Percentiles rank a stretch among this genome's conserved stretches.
phyloP scores from a whole-genome alignment of 805 yeast species.

The Pichia californica region DNA sequence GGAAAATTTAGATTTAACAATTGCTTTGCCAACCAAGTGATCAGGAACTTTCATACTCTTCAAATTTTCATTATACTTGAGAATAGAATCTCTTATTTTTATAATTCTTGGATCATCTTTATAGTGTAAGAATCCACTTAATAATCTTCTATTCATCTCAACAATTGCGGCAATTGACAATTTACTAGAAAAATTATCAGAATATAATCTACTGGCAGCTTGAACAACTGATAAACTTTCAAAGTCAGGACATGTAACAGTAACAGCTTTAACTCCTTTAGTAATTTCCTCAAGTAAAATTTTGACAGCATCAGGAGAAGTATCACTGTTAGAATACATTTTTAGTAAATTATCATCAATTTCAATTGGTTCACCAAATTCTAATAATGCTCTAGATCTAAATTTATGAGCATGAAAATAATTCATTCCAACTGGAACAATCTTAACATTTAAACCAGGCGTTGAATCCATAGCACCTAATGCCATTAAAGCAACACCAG shows the following conservation, averaged over 20 bases:
- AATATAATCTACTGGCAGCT: constrained; percentile 85
- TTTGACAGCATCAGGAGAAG: constrained; percentile 67
- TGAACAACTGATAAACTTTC: constrained; percentile 86
- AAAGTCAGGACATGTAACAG: constrained; percentile 83
- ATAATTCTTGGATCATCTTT: constrained; percentile 64
- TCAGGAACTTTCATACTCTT: constrained; percentile 46
- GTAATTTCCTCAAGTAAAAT: constrained; percentile 65
- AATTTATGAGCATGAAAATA: constrained; percentile 94
- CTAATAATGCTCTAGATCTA: constrained; percentile 91
- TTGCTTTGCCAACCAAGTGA: constrained; percentile 48
- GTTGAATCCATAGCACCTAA: constrained; percentile 82
- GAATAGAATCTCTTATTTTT: constrained; percentile 53
- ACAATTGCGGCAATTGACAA: constrained; percentile 79
- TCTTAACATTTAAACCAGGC: constrained; percentile 70
- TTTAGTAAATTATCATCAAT: constrained; percentile 56
- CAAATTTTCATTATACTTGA: constrained; percentile 59
- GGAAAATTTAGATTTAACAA: constrained; percentile 19
- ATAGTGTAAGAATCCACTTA: constrained; percentile 72
- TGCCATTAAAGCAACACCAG: constrained; percentile 98
- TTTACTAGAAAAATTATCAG: constrained; percentile 61
- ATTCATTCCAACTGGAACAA: constrained; percentile 97
- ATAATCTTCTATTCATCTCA: constrained; percentile 84
- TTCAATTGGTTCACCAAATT: constrained; percentile 83
- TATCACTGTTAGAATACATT: constrained; percentile 51
- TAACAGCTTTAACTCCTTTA: constrained; percentile 72